These are phyloP conservation scores for Domatiomyces catenatus DNA, from an alignment of 2,329 filamentous ascomycete genomes.

Conservation along the genomic window DNA sequence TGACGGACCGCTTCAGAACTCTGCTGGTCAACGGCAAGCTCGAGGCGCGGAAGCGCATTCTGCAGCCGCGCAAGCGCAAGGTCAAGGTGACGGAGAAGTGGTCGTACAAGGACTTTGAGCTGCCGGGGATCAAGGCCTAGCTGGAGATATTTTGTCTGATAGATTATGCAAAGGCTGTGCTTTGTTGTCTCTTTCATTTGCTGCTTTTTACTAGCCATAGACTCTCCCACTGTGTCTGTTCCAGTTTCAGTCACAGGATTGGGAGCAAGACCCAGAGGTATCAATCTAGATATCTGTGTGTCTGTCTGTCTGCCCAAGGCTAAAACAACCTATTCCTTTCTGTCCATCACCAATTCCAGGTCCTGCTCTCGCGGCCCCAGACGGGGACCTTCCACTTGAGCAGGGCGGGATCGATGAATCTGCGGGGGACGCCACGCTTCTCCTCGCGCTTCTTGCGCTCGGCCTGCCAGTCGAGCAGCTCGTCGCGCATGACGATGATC, in stretches of 20 bases:
- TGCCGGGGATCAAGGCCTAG: neutral
- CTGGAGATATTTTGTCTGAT: neutral
- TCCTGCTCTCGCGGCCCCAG: constrained; percentile 75
- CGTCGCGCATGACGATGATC: constrained; percentile 82
- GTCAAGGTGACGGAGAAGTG: constrained; percentile 84
- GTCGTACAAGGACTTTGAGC: constrained; percentile 84
- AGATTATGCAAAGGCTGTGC: too few species aligned
- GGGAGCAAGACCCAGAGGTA: neutral
- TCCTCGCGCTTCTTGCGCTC: constrained; percentile 67
- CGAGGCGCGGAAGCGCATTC: constrained; percentile 62
- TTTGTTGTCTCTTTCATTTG: too few species aligned
- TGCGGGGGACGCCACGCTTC: constrained; percentile 47
- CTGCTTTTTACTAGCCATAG: too few species aligned
- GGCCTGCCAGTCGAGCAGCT: constrained; percentile 53
- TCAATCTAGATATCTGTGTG: neutral
- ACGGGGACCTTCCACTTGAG: constrained; percentile 95
- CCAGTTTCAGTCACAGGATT: too few species aligned
- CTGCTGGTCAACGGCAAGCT: constrained; percentile 79
- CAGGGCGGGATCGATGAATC: constrained; percentile 58
- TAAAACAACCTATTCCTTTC: neutral
- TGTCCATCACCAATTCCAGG: constrained; percentile 69
- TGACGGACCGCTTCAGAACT: constrained; percentile 83
- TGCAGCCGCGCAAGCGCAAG: constrained; percentile 70
- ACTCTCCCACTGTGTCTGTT: too few species aligned
- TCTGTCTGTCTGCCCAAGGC: too few species aligned